A percentile compares a stretch with the other conserved stretches of the same genome.
Evolutionary conservation across 2,329 filamentous ascomycete genomes (phyloP).

Genomic region (Fusarium tupiense): DNA sequence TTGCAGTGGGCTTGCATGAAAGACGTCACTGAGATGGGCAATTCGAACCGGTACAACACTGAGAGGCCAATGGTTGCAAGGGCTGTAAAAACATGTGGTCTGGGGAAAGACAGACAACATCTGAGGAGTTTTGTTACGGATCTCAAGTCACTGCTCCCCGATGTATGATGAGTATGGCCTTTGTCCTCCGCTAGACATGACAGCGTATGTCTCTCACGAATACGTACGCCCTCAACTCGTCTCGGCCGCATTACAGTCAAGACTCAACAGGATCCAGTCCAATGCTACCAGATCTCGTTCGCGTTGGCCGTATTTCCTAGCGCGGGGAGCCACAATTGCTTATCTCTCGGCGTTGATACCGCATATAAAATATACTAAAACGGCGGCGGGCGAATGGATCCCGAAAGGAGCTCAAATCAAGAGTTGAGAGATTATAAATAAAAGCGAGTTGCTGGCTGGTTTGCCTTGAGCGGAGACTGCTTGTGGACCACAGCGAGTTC

Average conservation of each 20-base stretch:
- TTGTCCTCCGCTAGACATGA: constrained; percentile 24
- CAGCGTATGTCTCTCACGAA: not conserved
- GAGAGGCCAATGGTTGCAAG: constrained; percentile 14
- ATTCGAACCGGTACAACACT: constrained; percentile 29
- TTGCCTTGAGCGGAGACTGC: constrained; percentile 31
- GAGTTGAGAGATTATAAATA: constrained; percentile 45
- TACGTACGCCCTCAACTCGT: not conserved
- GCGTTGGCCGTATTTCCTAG: constrained; percentile 34
- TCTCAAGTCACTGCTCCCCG: constrained; percentile 9
- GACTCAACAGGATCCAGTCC: not conserved
- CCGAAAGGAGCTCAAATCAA: constrained; percentile 38
- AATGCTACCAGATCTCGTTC: constrained; percentile 19
- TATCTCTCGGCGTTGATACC: constrained; percentile 35
- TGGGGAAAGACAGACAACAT: constrained; percentile 14
- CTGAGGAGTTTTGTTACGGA: constrained; percentile 13
- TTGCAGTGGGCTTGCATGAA: constrained; percentile 30
- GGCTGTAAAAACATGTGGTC: constrained; percentile 1
- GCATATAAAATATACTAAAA: constrained; percentile 17
- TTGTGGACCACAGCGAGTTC: constrained; percentile 39
- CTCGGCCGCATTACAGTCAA: constrained; percentile 25
- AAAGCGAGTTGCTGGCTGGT: constrained; percentile 32
- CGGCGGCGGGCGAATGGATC: constrained; percentile 29
- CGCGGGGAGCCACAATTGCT: constrained; percentile 31
- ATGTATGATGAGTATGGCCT: constrained; percentile 16
- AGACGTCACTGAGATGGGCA: constrained; percentile 44